Evolutionary conservation across 169 alveolate species (phyloP), one percentile per base, ranked within the genome.

Genomic region (Plasmodium relictum): DNA sequence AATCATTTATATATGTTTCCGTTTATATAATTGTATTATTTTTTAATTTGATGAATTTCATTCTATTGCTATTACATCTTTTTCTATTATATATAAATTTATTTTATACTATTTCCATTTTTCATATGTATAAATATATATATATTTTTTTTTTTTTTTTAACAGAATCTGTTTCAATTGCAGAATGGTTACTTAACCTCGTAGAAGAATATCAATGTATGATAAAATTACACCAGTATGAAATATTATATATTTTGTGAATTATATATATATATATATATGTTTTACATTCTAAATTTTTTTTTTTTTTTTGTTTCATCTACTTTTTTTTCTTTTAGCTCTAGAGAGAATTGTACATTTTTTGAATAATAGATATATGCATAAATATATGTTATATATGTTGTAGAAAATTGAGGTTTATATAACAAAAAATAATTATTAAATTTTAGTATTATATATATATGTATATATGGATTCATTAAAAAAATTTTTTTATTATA

Each of bases 221-320:
- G 92, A 85, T 70, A 85, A 85, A 85, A 85, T 85, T 85, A 85
- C 86, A 85, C 83, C 92, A 85, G 92, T 85, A 85, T 37, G 92
- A 70, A 85, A 70, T 22, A 69, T 24, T 37, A 76, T 50, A 20
- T 24, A 52, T 52, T 18, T 42, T 62, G 12, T 37, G 26, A 48
- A 63, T 39, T 61, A 62, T 42, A 41, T 54, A 7, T 72, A 37
- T 56, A 16, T 9, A n/a, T 54, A 37, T 37, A 72, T 73, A 41
- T 54, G 6, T 20, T 54, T 37, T 16, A 12, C n/a, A n/a, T 50
- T 50, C 10, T 58, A 18, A 18, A 14, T 58, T 58, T 58, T 18
- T 58, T 18, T 18, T 58, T 12, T 58, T 58, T 58, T 58, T 3
- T 37, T 65, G 74, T 16, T 31, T 37, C 74, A 18, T 65, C 74